A percentile compares a stretch with the other conserved stretches of the same genome.
phyloP scores from a whole-genome alignment of 129 eudicot species.

The Helianthus tuberosus region DNA sequence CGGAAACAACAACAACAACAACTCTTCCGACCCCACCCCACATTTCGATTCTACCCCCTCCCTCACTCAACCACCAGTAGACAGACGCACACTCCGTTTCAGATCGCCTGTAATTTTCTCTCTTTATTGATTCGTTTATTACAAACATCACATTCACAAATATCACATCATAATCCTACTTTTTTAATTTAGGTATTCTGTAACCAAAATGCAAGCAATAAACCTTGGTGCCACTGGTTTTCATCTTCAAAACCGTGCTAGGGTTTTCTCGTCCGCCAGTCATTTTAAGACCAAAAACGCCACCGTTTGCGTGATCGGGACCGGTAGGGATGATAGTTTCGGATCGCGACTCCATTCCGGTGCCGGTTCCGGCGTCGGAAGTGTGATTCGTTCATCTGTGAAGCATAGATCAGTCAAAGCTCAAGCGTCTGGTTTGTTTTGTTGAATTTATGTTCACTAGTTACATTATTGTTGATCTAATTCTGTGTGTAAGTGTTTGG shows the following conservation, averaged over 20 bases:
- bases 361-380: constrained; percentile 33
- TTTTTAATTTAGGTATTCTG: constrained; percentile 27
- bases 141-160: constrained; percentile 10
- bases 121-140: background rate
- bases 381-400: constrained; percentile 43
- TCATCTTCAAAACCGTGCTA: constrained; percentile 29
- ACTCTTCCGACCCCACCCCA: constrained; percentile 12
- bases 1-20: constrained; percentile 32
- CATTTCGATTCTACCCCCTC: background rate
- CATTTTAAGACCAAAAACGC: constrained; percentile 17
- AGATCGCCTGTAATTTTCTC: constrained; percentile 9
- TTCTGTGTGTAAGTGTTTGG: background rate
- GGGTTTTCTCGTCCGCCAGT: constrained; percentile 41
- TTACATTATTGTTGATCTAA: background rate
- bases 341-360: constrained; percentile 38
- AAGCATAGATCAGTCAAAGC: constrained; percentile 77
- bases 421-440: constrained; percentile 65
- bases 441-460: background rate
- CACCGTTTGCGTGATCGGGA: constrained; percentile 22
- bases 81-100: background rate
- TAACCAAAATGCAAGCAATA: constrained; percentile 62
- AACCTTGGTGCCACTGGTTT: constrained; percentile 37
- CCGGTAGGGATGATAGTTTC: constrained; percentile 32
- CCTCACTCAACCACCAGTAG: too few relatives aligned
- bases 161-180: background rate